Evolutionary conservation across 805 yeast genomes (phyloP), one percentile per base, ranked within the genome.

Genomic region (Barnettozyma californica): DNA sequence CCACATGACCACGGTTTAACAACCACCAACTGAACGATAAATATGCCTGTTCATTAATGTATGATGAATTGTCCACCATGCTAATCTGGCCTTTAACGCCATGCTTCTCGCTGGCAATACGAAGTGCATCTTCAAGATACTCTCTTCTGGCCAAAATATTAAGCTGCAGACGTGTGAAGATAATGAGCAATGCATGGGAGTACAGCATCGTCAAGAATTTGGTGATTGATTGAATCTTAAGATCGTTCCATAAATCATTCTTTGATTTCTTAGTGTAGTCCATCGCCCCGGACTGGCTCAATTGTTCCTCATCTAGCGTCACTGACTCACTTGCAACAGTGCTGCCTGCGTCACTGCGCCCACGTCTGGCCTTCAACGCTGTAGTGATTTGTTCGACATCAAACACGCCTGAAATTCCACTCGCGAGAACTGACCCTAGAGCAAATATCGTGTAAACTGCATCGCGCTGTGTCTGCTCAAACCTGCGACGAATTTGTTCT

Each of bases 21-120:
- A 92, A 66, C 97, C 97, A 92, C 97, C 97, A 92, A 52, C 91
- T 84, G 53, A 89, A 77, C 0, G 95, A 84, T 42, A 92, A 71
- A 62, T 86, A 92, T 44, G 89, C 84, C 58, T 94, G 92, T 58
- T 86, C 94, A 35, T 83, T 74, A 31, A 76, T 67, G 60, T 83
- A 80, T 31, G 43, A 40, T 7, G 40, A 33, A 20, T 41, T 59
- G 50, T 62, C 66, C 5, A 48, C 44, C 43, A 47, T 37, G 33
- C 55, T 58, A 10, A 51, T 49, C 18, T 35, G 48, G 34, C 48
- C 44, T 9, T 48, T 34, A 20, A 58, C 57, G 46, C 68, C 78
- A 67, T 55, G 62, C 26, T 62, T 65, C 43, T 61, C 60, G 1
- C 83, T 80, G 0, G 94, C 90, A 63, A 85, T 69, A 50, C 77